Evolutionary conservation across 2,329 filamentous ascomycete genomes (phyloP).

Genomic region (Botryotinia calthae): DNA sequence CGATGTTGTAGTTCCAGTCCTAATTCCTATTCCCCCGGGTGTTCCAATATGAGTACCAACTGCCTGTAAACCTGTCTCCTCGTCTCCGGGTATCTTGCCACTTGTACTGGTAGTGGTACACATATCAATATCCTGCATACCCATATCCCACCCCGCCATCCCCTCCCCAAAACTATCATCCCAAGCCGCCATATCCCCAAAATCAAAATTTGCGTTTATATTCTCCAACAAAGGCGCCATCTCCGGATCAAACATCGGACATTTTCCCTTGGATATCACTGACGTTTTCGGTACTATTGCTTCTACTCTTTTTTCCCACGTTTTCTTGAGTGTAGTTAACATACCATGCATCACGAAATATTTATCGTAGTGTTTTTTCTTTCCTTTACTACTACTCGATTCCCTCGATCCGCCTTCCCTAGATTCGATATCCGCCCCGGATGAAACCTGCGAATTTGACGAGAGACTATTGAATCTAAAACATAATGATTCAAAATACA

Average conservation of each 20-base stretch:
- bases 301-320: background rate
- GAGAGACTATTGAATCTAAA: constrained; percentile 31
- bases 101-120: background rate
- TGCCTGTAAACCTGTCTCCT: accelerated
- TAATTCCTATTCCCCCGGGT: constrained; percentile 16
- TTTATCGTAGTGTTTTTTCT: background rate
- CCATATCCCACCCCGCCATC: background rate
- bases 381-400: background rate
- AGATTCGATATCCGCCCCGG: background rate
- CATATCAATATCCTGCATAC: background rate
- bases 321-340: constrained; percentile 1
- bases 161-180: background rate
- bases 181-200: constrained; percentile 20
- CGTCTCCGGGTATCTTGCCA: background rate
- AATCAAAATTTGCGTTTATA: constrained; percentile 20
- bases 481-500: constrained; percentile 36
- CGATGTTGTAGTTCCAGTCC: background rate
- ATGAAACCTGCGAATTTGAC: background rate
- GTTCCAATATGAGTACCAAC: background rate
- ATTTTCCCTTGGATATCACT: background rate
- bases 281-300: background rate
- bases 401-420: background rate
- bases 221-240: background rate
- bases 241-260: constrained; percentile 10
- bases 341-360: constrained; percentile 5